phyloP scores from a whole-genome alignment of 495 filamentous ascomycete genomes.

The Parathielavia hyrcaniae region DNA sequence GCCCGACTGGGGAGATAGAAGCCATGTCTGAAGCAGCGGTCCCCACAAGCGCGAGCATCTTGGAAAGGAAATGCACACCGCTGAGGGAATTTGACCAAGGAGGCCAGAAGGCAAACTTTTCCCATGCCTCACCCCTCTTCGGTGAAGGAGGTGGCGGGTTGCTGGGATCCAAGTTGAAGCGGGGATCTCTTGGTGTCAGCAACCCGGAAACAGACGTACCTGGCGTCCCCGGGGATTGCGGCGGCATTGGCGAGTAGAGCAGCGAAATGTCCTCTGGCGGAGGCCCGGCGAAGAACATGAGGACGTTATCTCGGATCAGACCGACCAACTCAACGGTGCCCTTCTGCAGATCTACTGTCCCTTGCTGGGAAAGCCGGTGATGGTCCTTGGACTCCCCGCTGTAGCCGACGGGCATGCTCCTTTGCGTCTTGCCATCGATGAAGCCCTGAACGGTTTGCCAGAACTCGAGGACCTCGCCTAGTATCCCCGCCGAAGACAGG shows the following conservation, averaged over 20 bases:
- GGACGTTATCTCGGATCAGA: conserved; percentile 69
- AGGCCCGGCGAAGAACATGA: conserved; percentile 78
- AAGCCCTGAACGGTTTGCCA: conserved; percentile 91
- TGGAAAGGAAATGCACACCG: conserved; percentile 76
- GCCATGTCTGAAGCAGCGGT: conserved; percentile 84
- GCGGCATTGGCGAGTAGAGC: conserved; percentile 71
- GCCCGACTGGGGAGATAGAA: conserved; percentile 56
- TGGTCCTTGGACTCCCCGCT: conserved; percentile 79
- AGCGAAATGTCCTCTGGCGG: conserved; percentile 85
- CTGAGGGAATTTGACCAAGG: conserved; percentile 85
- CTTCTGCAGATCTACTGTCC: conserved; percentile 64
- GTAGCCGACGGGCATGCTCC: conserved; percentile 70
- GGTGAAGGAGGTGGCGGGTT: conserved; percentile 73
- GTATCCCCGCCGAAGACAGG: conserved; percentile 64
- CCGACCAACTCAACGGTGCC: conserved; percentile 74
- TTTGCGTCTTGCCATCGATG: conserved; percentile 79
- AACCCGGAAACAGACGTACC: conserved; percentile 37
- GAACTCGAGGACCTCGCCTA: conserved; percentile 86
- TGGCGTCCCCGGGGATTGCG: conserved; percentile 64
- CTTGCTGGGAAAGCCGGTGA: conserved; percentile 69
- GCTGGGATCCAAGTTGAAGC: conserved; percentile 71
- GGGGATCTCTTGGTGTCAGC: conserved; percentile 54
- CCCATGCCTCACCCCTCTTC: conserved; percentile 72
- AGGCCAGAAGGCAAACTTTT: conserved; percentile 95
- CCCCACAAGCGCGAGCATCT: conserved; percentile 72